Percentiles rank a stretch among this genome's conserved stretches.
Evolutionary conservation across 2,329 filamentous ascomycete species (phyloP).

Genomic region (Ambrosiella beaveri): DNA sequence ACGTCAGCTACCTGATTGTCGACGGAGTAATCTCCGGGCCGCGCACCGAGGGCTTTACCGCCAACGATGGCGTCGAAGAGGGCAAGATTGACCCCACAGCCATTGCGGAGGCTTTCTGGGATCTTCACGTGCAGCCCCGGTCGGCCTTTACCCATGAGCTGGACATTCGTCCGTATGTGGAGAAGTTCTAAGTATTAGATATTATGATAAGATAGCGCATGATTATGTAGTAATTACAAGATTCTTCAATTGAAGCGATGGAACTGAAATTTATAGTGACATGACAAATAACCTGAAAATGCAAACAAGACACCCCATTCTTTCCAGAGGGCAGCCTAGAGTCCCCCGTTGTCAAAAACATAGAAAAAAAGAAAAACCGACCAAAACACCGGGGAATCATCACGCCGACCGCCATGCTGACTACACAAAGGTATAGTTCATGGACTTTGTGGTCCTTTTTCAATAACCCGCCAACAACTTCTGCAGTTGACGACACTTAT

Average conservation of each 20-base stretch:
- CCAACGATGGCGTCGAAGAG: constrained; percentile 31
- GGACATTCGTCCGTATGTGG: constrained; percentile 62
- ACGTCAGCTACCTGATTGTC: constrained; percentile 67
- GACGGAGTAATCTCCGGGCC: constrained; percentile 78
- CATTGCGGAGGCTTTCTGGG: constrained; percentile 77
- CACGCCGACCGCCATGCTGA: not conserved
- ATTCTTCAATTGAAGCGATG: not conserved
- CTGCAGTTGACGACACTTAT: constrained; percentile 1
- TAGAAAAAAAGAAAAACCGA: not conserved
- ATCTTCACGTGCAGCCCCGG: constrained; percentile 62
- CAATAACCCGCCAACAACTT: not conserved
- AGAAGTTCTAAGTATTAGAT: constrained; percentile 49
- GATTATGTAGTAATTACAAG: not conserved
- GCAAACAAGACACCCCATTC: constrained; percentile 3
- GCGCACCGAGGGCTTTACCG: constrained; percentile 36
- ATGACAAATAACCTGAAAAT: not conserved
- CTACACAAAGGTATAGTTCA: not conserved
- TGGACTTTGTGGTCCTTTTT: not conserved
- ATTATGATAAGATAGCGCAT: not conserved
- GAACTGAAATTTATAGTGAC: not conserved
- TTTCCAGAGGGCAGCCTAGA: not conserved
- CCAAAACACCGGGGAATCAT: constrained; percentile 2
- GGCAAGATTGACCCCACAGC: constrained; percentile 58
- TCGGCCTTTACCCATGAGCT: constrained; percentile 70
- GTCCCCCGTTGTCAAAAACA: not conserved